A percentile compares a stretch with the other conserved stretches of the same genome.
phyloP scores from a whole-genome alignment of 148 eudicot genomes.

The Arbutus unedo region DNA sequence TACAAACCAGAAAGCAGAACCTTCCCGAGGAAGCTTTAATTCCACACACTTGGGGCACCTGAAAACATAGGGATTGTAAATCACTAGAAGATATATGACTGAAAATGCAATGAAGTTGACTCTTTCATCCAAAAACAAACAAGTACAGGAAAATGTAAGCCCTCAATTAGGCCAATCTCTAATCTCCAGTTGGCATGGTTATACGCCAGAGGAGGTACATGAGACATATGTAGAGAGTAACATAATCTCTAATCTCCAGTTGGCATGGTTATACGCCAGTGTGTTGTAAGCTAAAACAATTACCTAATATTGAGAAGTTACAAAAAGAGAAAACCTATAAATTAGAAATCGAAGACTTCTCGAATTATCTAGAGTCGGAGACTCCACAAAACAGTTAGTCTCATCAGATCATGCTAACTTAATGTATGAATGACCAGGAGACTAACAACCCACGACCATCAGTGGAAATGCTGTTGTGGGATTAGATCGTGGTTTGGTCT shows the following conservation, averaged over 20 bases:
- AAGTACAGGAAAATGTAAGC: background rate
- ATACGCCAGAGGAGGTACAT: background rate
- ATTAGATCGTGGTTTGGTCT: too few relatives aligned
- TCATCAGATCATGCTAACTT: background rate
- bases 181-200: too few relatives aligned
- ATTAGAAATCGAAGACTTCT: background rate
- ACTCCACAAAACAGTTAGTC: background rate
- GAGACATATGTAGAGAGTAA: too few relatives aligned
- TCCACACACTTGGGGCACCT: conserved; percentile 97
- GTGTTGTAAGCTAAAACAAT: background rate
- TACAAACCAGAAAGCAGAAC: conserved; percentile 96
- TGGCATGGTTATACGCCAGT: background rate
- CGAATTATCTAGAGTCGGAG: background rate
- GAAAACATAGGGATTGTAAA: conserved; percentile 10
- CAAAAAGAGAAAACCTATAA: background rate
- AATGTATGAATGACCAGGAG: background rate
- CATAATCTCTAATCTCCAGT: background rate
- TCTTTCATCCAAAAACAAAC: background rate
- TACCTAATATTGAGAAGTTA: background rate
- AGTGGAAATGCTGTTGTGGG: too few relatives aligned
- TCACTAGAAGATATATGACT: background rate
- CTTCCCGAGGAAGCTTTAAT: conserved; percentile 86
- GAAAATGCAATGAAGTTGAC: background rate
- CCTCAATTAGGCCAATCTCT: too few relatives aligned
- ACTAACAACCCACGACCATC: too few relatives aligned